Base-by-base conservation (phyloP, 2,329 filamentous ascomycete species). In the Curvularia eragrostidis region DNA sequence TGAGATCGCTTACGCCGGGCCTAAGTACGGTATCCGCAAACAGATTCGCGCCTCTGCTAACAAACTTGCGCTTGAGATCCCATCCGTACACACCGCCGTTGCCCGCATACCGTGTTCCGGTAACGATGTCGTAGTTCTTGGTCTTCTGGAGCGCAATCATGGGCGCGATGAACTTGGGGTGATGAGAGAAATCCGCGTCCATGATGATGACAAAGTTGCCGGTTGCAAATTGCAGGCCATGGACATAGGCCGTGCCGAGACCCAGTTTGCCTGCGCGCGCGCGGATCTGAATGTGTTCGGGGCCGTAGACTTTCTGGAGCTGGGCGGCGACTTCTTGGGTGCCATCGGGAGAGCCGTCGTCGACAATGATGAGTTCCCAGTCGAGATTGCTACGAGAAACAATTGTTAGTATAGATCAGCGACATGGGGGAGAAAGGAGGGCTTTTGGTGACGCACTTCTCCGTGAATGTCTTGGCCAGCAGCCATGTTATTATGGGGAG, bases 171-270 rank as follows among this genome's bases (percentile, higher is more conserved):
- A 98, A 99, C 82, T 98, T 99, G 75, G 95, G 95, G 84, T 99
- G 95, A 82, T 99, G 95, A 70, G 88, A 92, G 85, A 99, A 99
- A 81, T 99, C 95, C 80, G 96, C 95, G 83, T 99, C 95, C 95
- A 99, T 99, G 85, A 99, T 99, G 83, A 99, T 91, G 76, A 99
- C 91, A 75, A 88, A 98, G 85, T 96, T 97, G 71, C 95, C 95
- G 21, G 88, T 93, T 23, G 85, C 90, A 76, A 91, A 98, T 77
- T 97, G 87, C 59, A 99, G 85, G 51, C 94, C 94, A 79, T 97
- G 93, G 38, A 97, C 91, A 81, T 98, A 98, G 48, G 94, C 94
- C 2, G 94, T 97, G 68, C 94, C 94, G 48, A 98, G 89, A n/a
- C 94, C 94, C 38, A 97, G 90, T 82, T 98, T 99, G 75, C 96